Evolutionary conservation across 2,329 filamentous ascomycete genomes (phyloP), one percentile per base, ranked within the genome.

Genomic region (Fusarium ambrosium): DNA sequence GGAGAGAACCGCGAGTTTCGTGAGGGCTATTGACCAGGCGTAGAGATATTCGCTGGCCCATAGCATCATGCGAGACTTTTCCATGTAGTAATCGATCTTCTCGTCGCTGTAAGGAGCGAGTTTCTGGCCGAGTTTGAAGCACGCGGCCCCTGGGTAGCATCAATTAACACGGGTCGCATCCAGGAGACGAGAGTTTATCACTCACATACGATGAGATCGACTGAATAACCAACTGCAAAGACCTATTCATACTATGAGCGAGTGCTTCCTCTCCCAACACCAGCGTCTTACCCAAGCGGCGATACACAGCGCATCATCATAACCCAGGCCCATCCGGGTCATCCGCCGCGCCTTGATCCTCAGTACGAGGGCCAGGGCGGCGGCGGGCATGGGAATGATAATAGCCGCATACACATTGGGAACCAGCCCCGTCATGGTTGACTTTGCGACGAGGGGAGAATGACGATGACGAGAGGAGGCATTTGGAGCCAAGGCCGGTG

Each of bases 1-100:
- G 18, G 64, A 72, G 11, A 82, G 72, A 1, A 82, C 73, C 1
- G 80, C 66, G 9, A 81, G 64, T 60, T 82, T 82, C 11, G 73
- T 72, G n/a, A 75, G 75, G 5, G 73, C 79, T 7, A 82, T 76
- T 2, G 80, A 78, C 60, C 73, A 77, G 1, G 77, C 72, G 13
- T 81, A 82, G 3, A 72, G 39, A 1, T 70, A 74, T 22, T 74
- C 72, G 53, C 72, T 74, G 0, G 22, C 43, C 45, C 73, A 74
- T 27, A 74, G 71, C 2, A 74, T 68, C 10, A 72, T 34, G 22
- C 65, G 72, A 0, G 72, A 74, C 27, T 69, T 74, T n/a, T 62
- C 62, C 7, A 72, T 24, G 9, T 74, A 72, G 24, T 72, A 24
- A 6, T 72, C 69, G 41, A 74, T 61, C 11, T 51, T 60, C 2